phyloP scores from a whole-genome alignment of 495 filamentous ascomycete species.

The Hypoxylon fuscum region DNA sequence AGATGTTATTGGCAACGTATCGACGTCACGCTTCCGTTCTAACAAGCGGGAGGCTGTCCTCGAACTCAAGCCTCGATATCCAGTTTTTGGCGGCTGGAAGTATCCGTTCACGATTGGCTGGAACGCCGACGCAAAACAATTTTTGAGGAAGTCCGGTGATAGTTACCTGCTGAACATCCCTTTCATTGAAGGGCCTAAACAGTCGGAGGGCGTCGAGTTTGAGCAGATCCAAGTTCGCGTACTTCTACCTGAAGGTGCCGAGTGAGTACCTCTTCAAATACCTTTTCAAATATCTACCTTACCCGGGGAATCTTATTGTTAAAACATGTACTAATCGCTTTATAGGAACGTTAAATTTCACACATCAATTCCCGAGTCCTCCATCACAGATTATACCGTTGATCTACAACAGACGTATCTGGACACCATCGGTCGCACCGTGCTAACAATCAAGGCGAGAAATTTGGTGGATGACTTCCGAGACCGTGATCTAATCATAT shows the following conservation, averaged over 20 bases:
- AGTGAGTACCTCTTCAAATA: constrained; percentile 63
- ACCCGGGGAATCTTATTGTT: too few species aligned
- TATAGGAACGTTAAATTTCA: constrained; percentile 72
- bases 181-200: constrained; percentile 92
- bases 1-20: constrained; percentile 97
- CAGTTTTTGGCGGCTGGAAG: constrained; percentile 96
- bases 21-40: constrained; percentile 86
- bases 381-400: constrained; percentile 65
- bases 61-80: constrained; percentile 91
- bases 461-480: constrained; percentile 90
- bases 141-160: constrained; percentile 71
- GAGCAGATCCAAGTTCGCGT: constrained; percentile 81
- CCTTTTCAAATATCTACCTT: constrained; percentile 2
- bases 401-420: constrained; percentile 77
- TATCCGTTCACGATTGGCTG: constrained; percentile 95
- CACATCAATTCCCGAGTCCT: constrained; percentile 66
- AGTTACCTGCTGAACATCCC: constrained; percentile 90
- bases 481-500: constrained; percentile 81
- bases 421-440: constrained; percentile 90
- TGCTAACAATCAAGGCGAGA: constrained; percentile 79
- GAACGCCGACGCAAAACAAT: constrained; percentile 83
- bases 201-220: constrained; percentile 84
- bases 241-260: constrained; percentile 89
- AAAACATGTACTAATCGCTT: constrained; percentile 41
- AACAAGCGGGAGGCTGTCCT: constrained; percentile 80